These are phyloP conservation scores for Gastrolobium villosum DNA, from an alignment of 306 rosid genomes.

Conservation along the genomic window DNA sequence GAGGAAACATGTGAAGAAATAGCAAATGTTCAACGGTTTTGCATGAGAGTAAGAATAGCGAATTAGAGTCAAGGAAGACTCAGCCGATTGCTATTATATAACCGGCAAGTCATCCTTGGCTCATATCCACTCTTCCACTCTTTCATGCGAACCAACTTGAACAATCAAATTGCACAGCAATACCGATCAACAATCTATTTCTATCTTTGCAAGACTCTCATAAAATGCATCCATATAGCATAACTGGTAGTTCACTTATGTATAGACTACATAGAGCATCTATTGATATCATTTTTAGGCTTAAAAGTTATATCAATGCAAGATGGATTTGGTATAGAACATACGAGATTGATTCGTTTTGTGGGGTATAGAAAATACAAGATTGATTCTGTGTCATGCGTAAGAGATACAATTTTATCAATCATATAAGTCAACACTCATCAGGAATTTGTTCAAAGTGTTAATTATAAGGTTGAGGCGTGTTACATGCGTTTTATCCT, in stretches of 20 bases:
- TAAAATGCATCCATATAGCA: not conserved
- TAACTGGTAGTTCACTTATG: not conserved
- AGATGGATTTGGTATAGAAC: not conserved
- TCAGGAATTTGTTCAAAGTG: conserved; percentile 32
- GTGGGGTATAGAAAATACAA: not conserved
- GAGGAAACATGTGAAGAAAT: too few species aligned
- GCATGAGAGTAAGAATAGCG: conserved; percentile 15
- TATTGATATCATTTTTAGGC: too few species aligned
- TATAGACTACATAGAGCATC: too few species aligned
- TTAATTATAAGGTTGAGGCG: not conserved
- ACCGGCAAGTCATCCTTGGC: conserved; percentile 51
- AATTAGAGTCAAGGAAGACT: conserved; percentile 21
- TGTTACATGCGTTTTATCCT: not conserved
- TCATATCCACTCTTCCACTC: conserved; percentile 20
- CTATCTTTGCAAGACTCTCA: not conserved
- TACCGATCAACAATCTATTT: not conserved
- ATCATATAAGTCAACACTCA: conserved; percentile 1
- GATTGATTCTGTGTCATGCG: conserved; percentile 7
- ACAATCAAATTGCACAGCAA: not conserved
- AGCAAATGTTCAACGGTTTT: not conserved
- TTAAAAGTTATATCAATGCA: too few species aligned
- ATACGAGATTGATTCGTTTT: not conserved
- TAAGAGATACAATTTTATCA: conserved; percentile 4
- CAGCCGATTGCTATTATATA: not conserved
- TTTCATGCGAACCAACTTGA: not conserved